These are phyloP conservation scores for Geotrichum ghanense DNA, from an alignment of 805 yeast genomes.

Conservation along the genomic window DNA sequence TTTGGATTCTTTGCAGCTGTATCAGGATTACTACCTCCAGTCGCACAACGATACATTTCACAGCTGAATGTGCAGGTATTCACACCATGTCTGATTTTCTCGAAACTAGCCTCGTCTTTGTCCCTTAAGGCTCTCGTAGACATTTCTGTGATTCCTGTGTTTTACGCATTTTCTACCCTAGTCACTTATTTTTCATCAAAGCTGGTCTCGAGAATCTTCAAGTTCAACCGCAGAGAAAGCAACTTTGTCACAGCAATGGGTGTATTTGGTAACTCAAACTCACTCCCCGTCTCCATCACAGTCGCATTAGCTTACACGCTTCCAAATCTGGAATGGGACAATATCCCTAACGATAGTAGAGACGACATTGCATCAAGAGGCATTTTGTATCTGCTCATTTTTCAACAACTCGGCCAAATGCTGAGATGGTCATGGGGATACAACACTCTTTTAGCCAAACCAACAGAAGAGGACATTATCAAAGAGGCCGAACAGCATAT, in stretches of 20 bases:
- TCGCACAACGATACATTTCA: conserved; percentile 69
- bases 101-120: conserved; percentile 57
- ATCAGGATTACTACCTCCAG: conserved; percentile 52
- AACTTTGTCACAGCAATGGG: conserved; percentile 96
- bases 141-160: conserved; percentile 71
- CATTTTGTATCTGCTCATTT: conserved; percentile 45
- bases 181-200: conserved; percentile 59
- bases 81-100: conserved; percentile 90
- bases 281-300: conserved; percentile 82
- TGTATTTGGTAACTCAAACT: conserved; percentile 91
- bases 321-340: conserved; percentile 49
- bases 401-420: conserved; percentile 58
- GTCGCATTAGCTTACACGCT: conserved; percentile 54
- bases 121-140: conserved; percentile 70
- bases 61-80: conserved; percentile 78
- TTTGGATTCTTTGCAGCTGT: conserved; percentile 82
- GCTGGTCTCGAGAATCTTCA: conserved; percentile 39
- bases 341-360: conserved; percentile 39
- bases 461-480: conserved; percentile 7
- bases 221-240: conserved; percentile 60
- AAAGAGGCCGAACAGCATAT: conserved; percentile 3
- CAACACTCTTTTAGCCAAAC: conserved; percentile 42
- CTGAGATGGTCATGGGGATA: conserved; percentile 68
- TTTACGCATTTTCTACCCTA: conserved; percentile 72
- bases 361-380: conserved; percentile 54